phyloP scores from a whole-genome alignment of 2,329 filamentous ascomycete species.

The Diaporthe sp. region DNA sequence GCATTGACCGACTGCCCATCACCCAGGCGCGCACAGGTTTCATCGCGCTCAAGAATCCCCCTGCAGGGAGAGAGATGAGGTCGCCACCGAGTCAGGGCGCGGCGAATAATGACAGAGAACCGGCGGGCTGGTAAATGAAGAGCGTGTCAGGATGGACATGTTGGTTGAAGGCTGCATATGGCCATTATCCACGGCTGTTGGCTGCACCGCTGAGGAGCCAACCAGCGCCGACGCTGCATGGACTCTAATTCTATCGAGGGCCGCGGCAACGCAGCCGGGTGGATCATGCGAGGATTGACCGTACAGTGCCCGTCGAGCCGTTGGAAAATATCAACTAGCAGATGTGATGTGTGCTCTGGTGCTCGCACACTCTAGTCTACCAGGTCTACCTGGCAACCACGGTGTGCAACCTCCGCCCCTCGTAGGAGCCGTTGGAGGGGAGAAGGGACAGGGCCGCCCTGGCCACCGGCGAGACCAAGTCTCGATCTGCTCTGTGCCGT shows the following conservation, averaged over 20 bases:
- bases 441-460: neutral
- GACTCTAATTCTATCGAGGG: neutral
- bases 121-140: conserved; percentile 25
- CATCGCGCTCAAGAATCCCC: neutral
- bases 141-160: conserved; percentile 26
- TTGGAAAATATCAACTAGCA: neutral
- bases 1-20: neutral
- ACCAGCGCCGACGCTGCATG: neutral
- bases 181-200: neutral
- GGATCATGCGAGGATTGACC: neutral
- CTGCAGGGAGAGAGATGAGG: neutral
- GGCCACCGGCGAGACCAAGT: neutral
- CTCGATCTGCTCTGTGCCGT: neutral
- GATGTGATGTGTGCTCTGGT: neutral
- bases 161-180: conserved; percentile 29
- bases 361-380: neutral
- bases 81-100: conserved; percentile 10
- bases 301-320: neutral
- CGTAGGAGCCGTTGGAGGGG: neutral
- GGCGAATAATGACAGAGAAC: conserved; percentile 25
- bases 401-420: neutral
- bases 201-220: neutral
- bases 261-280: conserved; percentile 18
- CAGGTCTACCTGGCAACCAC: neutral
- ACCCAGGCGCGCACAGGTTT: neutral